A percentile compares a stretch with the other conserved stretches of the same genome.
Evolutionary conservation across 345 rosid genomes (phyloP).

Genomic region (Populus davidiana): DNA sequence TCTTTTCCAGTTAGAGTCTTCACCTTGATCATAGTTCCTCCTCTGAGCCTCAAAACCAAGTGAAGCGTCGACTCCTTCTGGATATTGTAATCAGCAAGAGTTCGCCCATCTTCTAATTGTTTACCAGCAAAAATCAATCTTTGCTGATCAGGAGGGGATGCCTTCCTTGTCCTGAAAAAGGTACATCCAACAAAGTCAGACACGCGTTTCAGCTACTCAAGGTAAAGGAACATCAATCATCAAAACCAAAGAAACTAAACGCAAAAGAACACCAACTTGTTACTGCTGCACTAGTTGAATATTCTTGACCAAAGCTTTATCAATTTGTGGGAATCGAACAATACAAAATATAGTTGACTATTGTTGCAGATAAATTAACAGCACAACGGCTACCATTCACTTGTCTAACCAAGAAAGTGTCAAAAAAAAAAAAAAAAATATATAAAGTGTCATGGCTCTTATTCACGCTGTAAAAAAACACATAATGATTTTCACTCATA

Average conservation of each 20-base stretch:
- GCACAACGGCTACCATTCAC: not conserved
- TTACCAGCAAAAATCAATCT: constrained; percentile 93
- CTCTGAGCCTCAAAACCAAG: constrained; percentile 84
- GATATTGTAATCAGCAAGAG: constrained; percentile 85
- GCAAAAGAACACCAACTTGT: not conserved
- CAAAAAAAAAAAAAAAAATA: no score
- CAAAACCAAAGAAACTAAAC: not conserved
- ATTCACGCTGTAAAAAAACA: not conserved
- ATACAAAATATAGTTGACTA: not conserved
- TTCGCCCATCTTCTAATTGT: constrained; percentile 92
- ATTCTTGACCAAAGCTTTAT: not conserved
- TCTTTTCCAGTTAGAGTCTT: constrained; percentile 95
- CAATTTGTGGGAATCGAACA: not conserved
- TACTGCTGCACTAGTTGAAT: not conserved
- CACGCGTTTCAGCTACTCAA: not conserved
- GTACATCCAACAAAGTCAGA: not conserved
- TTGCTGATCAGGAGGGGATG: constrained; percentile 94
- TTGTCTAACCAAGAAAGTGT: no score
- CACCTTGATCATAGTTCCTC: constrained; percentile 97
- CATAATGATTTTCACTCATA: not conserved
- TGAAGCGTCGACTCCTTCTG: constrained; percentile 97
- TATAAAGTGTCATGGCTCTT: no score
- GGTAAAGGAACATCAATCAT: not conserved
- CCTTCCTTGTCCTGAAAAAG: constrained; percentile 84
- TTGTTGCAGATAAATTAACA: not conserved